Conservation (phyloP, 495 filamentous ascomycete genomes). For the Pyrenula massariospora region DNA sequence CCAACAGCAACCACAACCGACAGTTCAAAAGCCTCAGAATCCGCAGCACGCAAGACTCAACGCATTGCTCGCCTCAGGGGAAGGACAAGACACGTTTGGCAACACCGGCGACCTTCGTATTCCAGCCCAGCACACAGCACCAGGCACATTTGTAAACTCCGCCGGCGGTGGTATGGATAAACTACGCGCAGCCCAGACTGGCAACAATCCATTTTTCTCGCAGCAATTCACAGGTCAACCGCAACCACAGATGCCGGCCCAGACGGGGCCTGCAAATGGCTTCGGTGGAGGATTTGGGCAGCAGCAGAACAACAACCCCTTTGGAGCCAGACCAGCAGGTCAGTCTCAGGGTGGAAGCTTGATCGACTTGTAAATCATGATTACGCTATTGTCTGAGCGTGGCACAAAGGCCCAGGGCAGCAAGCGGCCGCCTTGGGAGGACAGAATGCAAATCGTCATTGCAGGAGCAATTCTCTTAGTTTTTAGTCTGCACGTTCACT, state of each 20-base stretch:
- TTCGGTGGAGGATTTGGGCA: constrained; percentile 34
- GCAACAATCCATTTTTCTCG: constrained; percentile 84
- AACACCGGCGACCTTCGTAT: constrained; percentile 92
- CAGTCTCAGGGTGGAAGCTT: constrained; percentile 63
- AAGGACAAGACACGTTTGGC: constrained; percentile 93
- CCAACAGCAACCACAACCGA: constrained; percentile 11
- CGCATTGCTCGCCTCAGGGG: constrained; percentile 73
- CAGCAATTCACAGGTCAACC: constrained; percentile 75
- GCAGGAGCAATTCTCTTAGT: not conserved
- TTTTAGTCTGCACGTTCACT: not conserved
- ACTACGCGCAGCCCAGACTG: constrained; percentile 61
- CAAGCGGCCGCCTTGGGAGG: too few species aligned
- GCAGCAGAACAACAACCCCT: constrained; percentile 51
- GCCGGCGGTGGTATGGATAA: constrained; percentile 66
- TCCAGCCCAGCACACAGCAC: constrained; percentile 91
- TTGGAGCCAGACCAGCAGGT: constrained; percentile 44
- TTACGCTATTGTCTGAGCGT: too few species aligned
- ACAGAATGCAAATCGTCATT: too few species aligned
- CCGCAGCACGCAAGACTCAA: constrained; percentile 83
- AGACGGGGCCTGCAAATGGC: constrained; percentile 57
- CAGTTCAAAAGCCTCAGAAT: constrained; percentile 43
- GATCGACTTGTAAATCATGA: constrained; percentile 86
- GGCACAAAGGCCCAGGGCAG: too few species aligned
- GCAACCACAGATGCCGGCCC: constrained; percentile 47
- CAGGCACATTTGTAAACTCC: constrained; percentile 93